Percentiles rank a stretch among this genome's conserved stretches.
Conservation (phyloP, 805 yeast genomes). For the Wickerhamomyces rabaulensis region DNA sequence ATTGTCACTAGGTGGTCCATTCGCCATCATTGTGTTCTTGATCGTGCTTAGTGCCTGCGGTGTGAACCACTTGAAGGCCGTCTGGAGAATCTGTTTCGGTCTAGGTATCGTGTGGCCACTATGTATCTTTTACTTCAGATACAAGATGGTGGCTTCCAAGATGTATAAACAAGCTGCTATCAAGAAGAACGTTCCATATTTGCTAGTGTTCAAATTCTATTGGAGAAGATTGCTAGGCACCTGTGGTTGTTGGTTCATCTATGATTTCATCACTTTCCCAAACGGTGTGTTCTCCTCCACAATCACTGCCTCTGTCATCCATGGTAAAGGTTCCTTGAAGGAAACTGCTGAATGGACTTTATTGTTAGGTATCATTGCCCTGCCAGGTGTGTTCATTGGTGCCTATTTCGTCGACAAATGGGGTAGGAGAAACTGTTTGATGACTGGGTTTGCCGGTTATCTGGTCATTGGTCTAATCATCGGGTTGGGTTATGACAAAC, state of each 20-base stretch:
- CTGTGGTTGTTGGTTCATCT: conserved; percentile 73
- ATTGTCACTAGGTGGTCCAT: conserved; percentile 73
- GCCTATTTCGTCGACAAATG: conserved; percentile 58
- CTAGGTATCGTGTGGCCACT: conserved; percentile 66
- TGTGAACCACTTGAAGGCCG: conserved; percentile 37
- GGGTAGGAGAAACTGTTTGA: conserved; percentile 69
- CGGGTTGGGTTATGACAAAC: conserved; percentile 55
- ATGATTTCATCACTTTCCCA: conserved; percentile 78
- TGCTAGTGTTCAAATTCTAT: conserved; percentile 56
- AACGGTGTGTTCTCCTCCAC: conserved; percentile 65
- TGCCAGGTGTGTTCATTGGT: conserved; percentile 72
- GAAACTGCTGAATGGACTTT: conserved; percentile 70
- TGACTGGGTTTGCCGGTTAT: conserved; percentile 68
- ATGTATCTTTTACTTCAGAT: conserved; percentile 65
- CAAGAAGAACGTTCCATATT: conserved; percentile 50
- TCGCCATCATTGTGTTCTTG: conserved; percentile 60
- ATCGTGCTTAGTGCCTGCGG: conserved; percentile 61
- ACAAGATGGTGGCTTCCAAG: conserved; percentile 61
- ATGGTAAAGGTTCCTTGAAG: conserved; percentile 32
- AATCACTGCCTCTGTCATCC: conserved; percentile 51
- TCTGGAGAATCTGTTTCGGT: conserved; percentile 70
- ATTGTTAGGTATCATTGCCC: conserved; percentile 54
- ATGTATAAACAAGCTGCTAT: conserved; percentile 63
- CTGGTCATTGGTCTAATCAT: conserved; percentile 67
- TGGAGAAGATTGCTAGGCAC: conserved; percentile 69